Percentiles rank a stretch among this genome's conserved stretches.
Evolutionary conservation across 2,329 filamentous ascomycete species (phyloP).

Genomic region (Verticillium nonalfalfae): DNA sequence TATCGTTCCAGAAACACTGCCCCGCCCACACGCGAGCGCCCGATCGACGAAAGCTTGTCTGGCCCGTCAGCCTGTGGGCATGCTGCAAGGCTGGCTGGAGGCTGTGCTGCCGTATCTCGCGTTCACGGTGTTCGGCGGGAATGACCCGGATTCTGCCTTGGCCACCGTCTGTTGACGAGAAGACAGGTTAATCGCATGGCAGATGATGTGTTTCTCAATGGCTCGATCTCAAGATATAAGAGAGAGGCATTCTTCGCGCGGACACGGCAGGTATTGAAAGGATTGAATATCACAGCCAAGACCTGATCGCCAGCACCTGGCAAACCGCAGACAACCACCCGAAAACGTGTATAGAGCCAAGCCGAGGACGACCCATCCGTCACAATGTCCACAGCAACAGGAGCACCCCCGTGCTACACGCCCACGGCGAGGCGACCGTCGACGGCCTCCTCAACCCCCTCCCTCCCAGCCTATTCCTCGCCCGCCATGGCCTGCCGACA

Average conservation of each 20-base stretch:
- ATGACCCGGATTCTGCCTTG: not conserved
- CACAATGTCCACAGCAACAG: not conserved
- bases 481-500: conserved; percentile 10
- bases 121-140: not conserved
- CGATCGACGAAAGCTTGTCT: not conserved
- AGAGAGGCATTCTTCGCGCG: too few species aligned
- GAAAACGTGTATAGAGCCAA: not conserved
- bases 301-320: too few species aligned
- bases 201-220: not conserved
- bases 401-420: not conserved
- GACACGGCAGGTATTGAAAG: too few species aligned
- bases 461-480: conserved; percentile 20
- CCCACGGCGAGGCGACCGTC: conserved; percentile 3
- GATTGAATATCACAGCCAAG: too few species aligned
- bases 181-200: not conserved
- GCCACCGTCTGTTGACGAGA: not conserved
- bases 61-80: not conserved
- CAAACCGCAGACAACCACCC: not conserved
- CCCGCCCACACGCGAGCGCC: not conserved
- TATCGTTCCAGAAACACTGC: not conserved
- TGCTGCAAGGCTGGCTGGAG: not conserved
- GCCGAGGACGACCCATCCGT: not conserved
- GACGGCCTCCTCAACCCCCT: conserved; percentile 8
- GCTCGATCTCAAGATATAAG: too few species aligned
- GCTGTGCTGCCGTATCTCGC: not conserved